A percentile compares a stretch with the other conserved stretches of the same genome.
Evolutionary conservation across 805 yeast species (phyloP).

Genomic region (Lipomyces chichibuensis): DNA sequence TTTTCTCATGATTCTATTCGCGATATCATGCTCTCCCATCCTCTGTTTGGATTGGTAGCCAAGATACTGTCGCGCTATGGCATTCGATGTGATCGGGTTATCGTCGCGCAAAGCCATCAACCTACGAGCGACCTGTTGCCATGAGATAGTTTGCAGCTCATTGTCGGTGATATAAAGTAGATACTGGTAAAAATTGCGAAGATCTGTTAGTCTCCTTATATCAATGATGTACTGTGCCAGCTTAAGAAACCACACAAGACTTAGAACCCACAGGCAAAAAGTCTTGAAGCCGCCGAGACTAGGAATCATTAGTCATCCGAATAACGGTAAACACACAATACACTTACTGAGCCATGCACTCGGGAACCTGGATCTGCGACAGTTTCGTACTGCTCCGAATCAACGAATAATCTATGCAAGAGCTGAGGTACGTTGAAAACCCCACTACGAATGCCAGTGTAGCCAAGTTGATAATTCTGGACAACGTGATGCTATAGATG

Average conservation of each 20-base stretch:
- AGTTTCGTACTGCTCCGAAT: constrained; percentile 44
- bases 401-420: constrained; percentile 73
- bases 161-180: constrained; percentile 69
- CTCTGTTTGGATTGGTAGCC: constrained; percentile 61
- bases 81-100: constrained; percentile 64
- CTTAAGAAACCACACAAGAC: constrained; percentile 48
- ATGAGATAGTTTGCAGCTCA: constrained; percentile 88
- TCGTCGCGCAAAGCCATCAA: constrained; percentile 76
- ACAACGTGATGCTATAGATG: constrained; percentile 69
- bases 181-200: constrained; percentile 73
- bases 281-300: constrained; percentile 48
- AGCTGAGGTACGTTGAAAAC: constrained; percentile 74
- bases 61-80: constrained; percentile 27
- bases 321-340: background rate
- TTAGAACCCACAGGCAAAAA: constrained; percentile 64
- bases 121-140: constrained; percentile 83
- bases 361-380: constrained; percentile 51
- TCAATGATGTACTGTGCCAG: constrained; percentile 56
- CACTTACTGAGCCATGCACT: constrained; percentile 51
- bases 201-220: constrained; percentile 67
- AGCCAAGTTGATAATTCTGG: constrained; percentile 65
- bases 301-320: background rate
- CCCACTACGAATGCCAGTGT: constrained; percentile 79
- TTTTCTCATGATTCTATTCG: constrained; percentile 92
- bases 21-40: constrained; percentile 90